Conservation (phyloP, 768 basidiomycete genomes). For the Bullera alba region DNA sequence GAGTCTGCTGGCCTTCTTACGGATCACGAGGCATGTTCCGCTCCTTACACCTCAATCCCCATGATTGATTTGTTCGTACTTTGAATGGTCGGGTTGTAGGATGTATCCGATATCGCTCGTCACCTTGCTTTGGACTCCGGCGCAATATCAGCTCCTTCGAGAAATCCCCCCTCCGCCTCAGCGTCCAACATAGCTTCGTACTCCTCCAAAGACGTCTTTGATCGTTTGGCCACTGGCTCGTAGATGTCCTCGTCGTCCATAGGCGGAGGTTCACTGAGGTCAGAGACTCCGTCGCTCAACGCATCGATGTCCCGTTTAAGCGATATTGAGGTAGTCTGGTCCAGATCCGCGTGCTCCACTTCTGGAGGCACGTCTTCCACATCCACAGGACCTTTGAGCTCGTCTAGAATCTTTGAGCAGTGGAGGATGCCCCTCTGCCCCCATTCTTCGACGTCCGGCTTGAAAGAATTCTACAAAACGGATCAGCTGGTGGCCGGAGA, state of each 20-base stretch:
- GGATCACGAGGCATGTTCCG: constrained; percentile 36
- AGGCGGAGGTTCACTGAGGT: constrained; percentile 8
- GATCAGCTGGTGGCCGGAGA: not conserved
- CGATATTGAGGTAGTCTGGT: not conserved
- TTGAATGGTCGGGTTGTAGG: no score
- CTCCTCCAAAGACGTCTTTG: constrained; percentile 21
- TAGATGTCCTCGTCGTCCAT: constrained; percentile 1
- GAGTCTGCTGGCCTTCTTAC: not conserved
- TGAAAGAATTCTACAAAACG: constrained; percentile 56
- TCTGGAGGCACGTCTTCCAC: constrained; percentile 3
- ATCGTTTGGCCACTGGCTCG: not conserved
- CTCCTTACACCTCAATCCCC: constrained; percentile 19
- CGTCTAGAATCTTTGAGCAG: constrained; percentile 60
- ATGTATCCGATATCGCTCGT: not conserved
- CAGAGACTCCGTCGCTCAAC: constrained; percentile 6
- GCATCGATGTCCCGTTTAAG: not conserved
- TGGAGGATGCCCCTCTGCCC: constrained; percentile 70
- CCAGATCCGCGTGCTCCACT: not conserved
- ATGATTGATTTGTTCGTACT: not conserved
- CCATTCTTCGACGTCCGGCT: constrained; percentile 76
- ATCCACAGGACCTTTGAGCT: constrained; percentile 26
- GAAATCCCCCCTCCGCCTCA: constrained; percentile 28
- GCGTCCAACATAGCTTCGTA: constrained; percentile 39
- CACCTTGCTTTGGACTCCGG: not conserved
- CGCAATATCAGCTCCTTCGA: constrained; percentile 27